A percentile compares a stretch with the other conserved stretches of the same genome.
These are phyloP conservation scores for Boletus reticulatus DNA, from an alignment of 768 basidiomycete genomes.

Conservation along the genomic window DNA sequence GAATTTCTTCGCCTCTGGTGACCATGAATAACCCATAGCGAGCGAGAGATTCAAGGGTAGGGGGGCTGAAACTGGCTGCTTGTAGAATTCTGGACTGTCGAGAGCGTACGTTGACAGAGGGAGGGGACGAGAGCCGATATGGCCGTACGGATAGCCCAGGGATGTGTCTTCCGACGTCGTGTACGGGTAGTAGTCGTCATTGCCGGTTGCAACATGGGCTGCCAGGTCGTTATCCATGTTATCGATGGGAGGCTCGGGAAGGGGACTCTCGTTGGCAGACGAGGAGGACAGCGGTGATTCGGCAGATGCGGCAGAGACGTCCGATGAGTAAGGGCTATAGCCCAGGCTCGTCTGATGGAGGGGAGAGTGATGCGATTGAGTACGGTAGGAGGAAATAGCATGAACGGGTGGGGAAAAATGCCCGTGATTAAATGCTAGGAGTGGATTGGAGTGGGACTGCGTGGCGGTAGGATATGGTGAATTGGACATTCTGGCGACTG, in stretches of 20 bases:
- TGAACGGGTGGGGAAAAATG: conserved; percentile 22
- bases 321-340: conserved; percentile 38
- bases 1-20: conserved; percentile 33
- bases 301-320: conserved; percentile 33
- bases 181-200: conserved; percentile 31
- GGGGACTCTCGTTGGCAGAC: conserved; percentile 39
- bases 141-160: conserved; percentile 22
- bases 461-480: conserved; percentile 22
- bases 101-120: conserved; percentile 22
- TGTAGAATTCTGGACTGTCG: conserved; percentile 28
- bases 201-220: conserved; percentile 22
- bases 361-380: conserved; percentile 15
- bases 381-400: conserved; percentile 16
- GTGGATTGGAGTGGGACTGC: conserved; percentile 18
- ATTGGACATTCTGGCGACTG: conserved; percentile 22
- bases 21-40: conserved; percentile 33
- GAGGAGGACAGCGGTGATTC: conserved; percentile 42
- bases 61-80: conserved; percentile 33
- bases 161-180: conserved; percentile 24
- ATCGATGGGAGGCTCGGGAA: conserved; percentile 38
- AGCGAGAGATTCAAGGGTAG: conserved; percentile 31
- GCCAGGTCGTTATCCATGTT: conserved; percentile 29
- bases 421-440: conserved; percentile 11
- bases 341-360: conserved; percentile 16
- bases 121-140: conserved; percentile 21